Conservation (phyloP, 352 stramenopile genomes). For the Phytophthora cryptogea region DNA sequence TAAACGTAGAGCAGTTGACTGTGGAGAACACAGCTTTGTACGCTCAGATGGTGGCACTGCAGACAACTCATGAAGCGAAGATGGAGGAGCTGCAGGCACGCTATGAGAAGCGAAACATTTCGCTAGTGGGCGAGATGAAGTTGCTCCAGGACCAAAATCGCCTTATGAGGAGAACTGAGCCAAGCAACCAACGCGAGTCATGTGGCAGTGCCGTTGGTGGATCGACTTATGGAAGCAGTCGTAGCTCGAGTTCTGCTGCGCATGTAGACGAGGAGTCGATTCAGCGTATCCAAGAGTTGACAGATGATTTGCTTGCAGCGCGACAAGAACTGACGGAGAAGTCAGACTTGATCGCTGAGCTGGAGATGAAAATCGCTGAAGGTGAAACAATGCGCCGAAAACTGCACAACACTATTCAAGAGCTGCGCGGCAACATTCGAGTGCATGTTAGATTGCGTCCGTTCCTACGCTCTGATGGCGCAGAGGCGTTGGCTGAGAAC, state of each 20-base stretch:
- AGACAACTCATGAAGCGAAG: conserved; percentile 82
- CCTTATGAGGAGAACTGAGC: conserved; percentile 62
- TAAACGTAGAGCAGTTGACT: conserved; percentile 85
- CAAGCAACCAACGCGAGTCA: conserved; percentile 15
- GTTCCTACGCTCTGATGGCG: conserved; percentile 87
- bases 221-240: conserved; percentile 14
- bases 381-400: conserved; percentile 86
- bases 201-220: conserved; percentile 8
- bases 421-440: conserved; percentile 98
- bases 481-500: conserved; percentile 49
- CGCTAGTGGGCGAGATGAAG: conserved; percentile 75
- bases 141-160: conserved; percentile 75
- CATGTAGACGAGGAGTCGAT: conserved; percentile 48
- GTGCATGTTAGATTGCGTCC: conserved; percentile 96
- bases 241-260: conserved; percentile 13
- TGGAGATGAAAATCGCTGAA: conserved; percentile 67
- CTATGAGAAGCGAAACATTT: conserved; percentile 77
- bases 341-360: conserved; percentile 62
- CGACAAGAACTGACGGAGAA: conserved; percentile 71
- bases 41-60: conserved; percentile 84
- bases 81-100: conserved; percentile 74
- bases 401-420: conserved; percentile 99
- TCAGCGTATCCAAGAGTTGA: conserved; percentile 68
- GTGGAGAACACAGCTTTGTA: conserved; percentile 88
- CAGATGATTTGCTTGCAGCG: conserved; percentile 62